Evolutionary conservation across 2,329 filamentous ascomycete genomes (phyloP).

Genomic region (Neopestalotiopsis clavispora): DNA sequence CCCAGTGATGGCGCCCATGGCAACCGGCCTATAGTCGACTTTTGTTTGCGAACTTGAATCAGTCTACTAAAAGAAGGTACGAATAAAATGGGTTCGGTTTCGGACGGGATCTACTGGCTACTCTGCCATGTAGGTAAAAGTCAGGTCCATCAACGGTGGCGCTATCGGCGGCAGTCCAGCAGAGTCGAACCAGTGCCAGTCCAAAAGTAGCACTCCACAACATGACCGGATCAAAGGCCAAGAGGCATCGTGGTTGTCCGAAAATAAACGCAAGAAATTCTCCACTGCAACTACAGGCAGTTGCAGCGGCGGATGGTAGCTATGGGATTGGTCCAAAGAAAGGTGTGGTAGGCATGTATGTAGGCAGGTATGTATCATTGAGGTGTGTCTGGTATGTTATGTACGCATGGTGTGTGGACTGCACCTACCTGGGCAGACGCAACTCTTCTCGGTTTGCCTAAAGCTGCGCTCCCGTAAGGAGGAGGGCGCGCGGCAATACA

Average conservation of each 20-base stretch:
- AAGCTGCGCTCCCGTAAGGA: constrained; percentile 9
- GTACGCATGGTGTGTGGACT: not conserved
- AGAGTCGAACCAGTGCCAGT: not conserved
- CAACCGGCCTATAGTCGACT: no score
- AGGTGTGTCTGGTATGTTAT: not conserved
- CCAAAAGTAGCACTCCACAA: not conserved
- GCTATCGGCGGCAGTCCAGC: constrained; percentile 5
- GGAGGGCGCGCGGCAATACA: not conserved
- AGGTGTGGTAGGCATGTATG: not conserved
- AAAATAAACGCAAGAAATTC: constrained; percentile 8
- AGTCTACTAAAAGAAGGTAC: not conserved
- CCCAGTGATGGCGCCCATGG: no score
- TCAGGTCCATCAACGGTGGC: not conserved
- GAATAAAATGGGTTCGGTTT: not conserved
- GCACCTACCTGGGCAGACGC: not conserved
- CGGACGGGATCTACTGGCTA: no score
- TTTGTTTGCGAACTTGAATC: not conserved
- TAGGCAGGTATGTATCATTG: not conserved
- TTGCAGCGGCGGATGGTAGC: not conserved
- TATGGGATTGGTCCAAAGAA: not conserved
- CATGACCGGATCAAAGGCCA: not conserved
- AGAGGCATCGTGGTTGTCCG: not conserved
- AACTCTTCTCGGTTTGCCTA: constrained; percentile 12
- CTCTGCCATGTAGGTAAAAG: not conserved
- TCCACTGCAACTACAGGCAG: not conserved